phyloP scores from a whole-genome alignment of 768 basidiomycete genomes.

The Lentinula raphanica region DNA sequence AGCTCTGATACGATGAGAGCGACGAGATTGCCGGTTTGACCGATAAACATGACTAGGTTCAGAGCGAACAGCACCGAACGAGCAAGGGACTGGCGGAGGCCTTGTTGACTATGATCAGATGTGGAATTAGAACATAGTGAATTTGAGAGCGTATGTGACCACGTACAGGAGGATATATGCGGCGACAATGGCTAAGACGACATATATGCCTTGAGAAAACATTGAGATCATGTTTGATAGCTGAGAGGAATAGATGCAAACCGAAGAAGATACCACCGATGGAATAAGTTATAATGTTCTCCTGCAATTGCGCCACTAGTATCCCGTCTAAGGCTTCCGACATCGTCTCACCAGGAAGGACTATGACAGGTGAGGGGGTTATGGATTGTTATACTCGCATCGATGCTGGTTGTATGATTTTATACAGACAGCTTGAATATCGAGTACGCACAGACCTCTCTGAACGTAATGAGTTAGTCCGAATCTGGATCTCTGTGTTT shows the following conservation, averaged over 20 bases:
- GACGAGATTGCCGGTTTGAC: neutral
- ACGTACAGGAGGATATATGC: neutral
- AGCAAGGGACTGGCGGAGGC: neutral
- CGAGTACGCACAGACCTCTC: too few species aligned
- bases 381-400: too few species aligned
- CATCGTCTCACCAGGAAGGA: neutral
- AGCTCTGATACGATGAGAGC: neutral
- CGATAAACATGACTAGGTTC: neutral
- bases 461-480: too few species aligned
- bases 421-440: too few species aligned
- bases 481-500: neutral
- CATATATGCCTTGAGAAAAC: neutral
- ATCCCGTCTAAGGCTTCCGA: neutral
- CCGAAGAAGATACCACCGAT: neutral
- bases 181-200: neutral
- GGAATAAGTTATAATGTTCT: neutral
- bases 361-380: too few species aligned
- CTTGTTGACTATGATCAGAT: neutral
- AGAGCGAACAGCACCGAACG: neutral
- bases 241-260: neutral
- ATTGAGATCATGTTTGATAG: neutral
- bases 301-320: neutral
- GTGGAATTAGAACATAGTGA: neutral
- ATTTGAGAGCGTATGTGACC: neutral
- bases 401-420: too few species aligned